Evolutionary conservation across 2,329 filamentous ascomycete species (phyloP).

Genomic region (Dactylellina leptospora): DNA sequence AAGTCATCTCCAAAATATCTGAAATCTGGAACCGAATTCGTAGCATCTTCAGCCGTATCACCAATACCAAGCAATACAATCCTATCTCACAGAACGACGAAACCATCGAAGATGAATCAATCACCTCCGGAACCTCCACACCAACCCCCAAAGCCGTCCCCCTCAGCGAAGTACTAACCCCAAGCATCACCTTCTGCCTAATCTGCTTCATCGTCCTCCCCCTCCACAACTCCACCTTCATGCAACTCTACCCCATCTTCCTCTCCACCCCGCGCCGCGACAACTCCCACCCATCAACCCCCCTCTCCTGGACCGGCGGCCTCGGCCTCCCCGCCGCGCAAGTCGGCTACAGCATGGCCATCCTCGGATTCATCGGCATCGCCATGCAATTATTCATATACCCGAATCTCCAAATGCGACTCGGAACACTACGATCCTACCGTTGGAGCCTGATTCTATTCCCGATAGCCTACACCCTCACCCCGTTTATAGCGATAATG

Average conservation of each 20-base stretch:
- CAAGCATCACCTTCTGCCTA: slow-evolving; percentile 67
- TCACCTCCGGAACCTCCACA: slow-evolving; percentile 43
- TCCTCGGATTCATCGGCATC: slow-evolving; percentile 79
- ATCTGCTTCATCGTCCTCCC: slow-evolving; percentile 74
- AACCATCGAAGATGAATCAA: background rate
- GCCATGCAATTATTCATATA: slow-evolving; percentile 76
- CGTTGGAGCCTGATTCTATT: slow-evolving; percentile 75
- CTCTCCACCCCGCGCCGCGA: slow-evolving; percentile 74
- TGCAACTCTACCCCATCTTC: slow-evolving; percentile 79
- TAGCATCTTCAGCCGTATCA: background rate
- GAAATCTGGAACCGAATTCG: slow-evolving; percentile 7
- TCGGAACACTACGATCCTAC: slow-evolving; percentile 75
- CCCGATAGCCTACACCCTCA: slow-evolving; percentile 73
- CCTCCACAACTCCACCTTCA: slow-evolving; percentile 79
- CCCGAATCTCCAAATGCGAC: slow-evolving; percentile 70
- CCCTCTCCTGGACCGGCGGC: slow-evolving; percentile 75
- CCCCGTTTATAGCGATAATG: slow-evolving; percentile 76
- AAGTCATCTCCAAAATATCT: background rate
- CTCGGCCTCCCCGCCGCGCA: slow-evolving; percentile 75
- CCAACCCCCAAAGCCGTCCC: slow-evolving; percentile 55
- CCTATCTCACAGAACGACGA: slow-evolving; percentile 56
- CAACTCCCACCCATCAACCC: slow-evolving; percentile 61
- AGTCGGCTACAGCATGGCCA: slow-evolving; percentile 80
- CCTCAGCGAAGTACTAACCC: slow-evolving; percentile 68
- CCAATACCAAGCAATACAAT: slow-evolving; percentile 56